Evolutionary conservation across 495 filamentous ascomycete genomes (phyloP).

Genomic region (Neurospora sublineolata): DNA sequence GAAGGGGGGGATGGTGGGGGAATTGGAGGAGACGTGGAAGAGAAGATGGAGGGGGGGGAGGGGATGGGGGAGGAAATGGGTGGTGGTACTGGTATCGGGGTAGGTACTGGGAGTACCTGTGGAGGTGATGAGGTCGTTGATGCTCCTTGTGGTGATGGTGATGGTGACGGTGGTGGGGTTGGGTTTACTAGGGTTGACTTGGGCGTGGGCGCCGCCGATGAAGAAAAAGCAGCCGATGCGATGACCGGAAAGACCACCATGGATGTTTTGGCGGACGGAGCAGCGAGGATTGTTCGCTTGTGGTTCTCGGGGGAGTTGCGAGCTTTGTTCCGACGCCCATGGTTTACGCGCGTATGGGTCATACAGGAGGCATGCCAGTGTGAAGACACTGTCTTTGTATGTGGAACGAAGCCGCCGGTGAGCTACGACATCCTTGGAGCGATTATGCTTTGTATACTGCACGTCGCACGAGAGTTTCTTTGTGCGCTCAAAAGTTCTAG

Average conservation of each 20-base stretch:
- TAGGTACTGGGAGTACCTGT: no score
- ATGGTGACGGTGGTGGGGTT: no score
- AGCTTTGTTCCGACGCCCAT: constrained; percentile 11
- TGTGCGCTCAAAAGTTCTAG: neutral
- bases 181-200: neutral
- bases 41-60: no score
- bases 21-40: no score
- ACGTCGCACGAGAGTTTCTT: neutral
- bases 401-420: constrained; percentile 1
- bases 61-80: no score
- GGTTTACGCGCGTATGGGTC: constrained; percentile 24
- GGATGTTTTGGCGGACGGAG: neutral
- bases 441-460: accelerated
- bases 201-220: neutral
- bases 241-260: neutral
- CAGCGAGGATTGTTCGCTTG: neutral
- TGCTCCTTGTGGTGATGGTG: no score
- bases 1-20: no score
- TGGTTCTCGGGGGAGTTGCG: neutral
- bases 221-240: neutral
- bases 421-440: neutral
- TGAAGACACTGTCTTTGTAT: constrained; percentile 13
- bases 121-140: no score
- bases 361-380: constrained; percentile 19
- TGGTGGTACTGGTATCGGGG: no score